Evolutionary conservation across 495 filamentous ascomycete genomes (phyloP).

Genomic region (Jackrogersella multiformis): DNA sequence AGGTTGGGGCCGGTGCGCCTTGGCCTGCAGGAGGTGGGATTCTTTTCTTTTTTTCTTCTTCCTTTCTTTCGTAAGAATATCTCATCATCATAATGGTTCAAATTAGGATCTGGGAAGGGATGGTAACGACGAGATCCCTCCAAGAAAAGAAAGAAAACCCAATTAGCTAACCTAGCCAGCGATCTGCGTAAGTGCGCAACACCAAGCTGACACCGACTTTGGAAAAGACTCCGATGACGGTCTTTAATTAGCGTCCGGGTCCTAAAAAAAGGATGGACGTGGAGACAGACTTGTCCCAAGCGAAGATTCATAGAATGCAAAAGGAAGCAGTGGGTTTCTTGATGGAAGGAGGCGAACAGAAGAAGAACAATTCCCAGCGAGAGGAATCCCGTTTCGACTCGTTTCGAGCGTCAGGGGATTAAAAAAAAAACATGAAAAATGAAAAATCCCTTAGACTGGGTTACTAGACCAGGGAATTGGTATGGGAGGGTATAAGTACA

Average conservation of each 20-base stretch:
- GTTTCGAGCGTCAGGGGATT: slow-evolving; percentile 37
- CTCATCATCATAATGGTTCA: slow-evolving; percentile 27
- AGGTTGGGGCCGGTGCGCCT: slow-evolving; percentile 29
- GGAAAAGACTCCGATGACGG: slow-evolving; percentile 44
- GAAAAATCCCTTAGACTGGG: slow-evolving; percentile 10
- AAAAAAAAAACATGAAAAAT: neutral
- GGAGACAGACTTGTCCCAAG: slow-evolving; percentile 20
- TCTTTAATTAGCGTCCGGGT: slow-evolving; percentile 44
- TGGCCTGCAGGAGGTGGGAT: slow-evolving; percentile 39
- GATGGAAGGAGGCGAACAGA: slow-evolving; percentile 12
- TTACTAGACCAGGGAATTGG: slow-evolving; percentile 32
- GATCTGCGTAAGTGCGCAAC: slow-evolving; percentile 31
- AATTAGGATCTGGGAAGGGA: slow-evolving; percentile 38
- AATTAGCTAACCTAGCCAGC: slow-evolving; percentile 21
- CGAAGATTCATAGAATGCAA: slow-evolving; percentile 28
- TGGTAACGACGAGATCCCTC: slow-evolving; percentile 38
- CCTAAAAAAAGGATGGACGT: slow-evolving; percentile 18
- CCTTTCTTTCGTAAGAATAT: slow-evolving; percentile 12
- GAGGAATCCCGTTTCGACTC: slow-evolving; percentile 34
- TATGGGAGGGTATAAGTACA: neutral
- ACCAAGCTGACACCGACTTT: slow-evolving; percentile 36
- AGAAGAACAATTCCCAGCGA: slow-evolving; percentile 17
- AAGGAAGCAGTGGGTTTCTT: slow-evolving; percentile 41
- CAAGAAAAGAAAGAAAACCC: no score
- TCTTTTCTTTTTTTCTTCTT: slow-evolving; percentile 16